Evolutionary conservation across 1,284 basidiomycete genomes (phyloP).

Genomic region (Cutaneotrichosporon cyanovorans): DNA sequence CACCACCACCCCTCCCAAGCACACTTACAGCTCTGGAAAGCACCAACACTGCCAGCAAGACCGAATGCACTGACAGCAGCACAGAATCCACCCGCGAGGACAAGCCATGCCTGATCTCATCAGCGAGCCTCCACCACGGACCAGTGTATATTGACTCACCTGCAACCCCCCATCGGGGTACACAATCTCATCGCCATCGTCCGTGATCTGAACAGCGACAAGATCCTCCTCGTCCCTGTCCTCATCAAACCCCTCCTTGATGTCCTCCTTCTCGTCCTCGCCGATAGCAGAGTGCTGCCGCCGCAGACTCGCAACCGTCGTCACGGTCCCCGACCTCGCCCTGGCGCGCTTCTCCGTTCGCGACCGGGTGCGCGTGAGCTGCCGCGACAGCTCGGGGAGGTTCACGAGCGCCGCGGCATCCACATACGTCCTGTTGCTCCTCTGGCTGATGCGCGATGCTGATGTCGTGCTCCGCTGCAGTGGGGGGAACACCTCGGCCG

Average conservation of each 20-base stretch:
- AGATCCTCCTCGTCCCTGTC: constrained; percentile 12
- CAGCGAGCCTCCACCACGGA: not conserved
- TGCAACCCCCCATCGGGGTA: constrained; percentile 24
- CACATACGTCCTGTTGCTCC: constrained; percentile 14
- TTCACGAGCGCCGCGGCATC: constrained; percentile 12
- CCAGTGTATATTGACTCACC: constrained; percentile 1
- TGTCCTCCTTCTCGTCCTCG: constrained; percentile 4
- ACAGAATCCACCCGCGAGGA: constrained; percentile 27
- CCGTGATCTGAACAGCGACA: constrained; percentile 18
- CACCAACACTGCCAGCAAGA: constrained; percentile 28
- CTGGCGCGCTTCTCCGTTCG: constrained; percentile 11
- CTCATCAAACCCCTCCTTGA: not conserved
- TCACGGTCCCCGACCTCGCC: constrained; percentile 9
- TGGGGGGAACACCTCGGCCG: too few species aligned
- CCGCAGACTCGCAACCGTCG: constrained; percentile 6
- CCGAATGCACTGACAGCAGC: constrained; percentile 37
- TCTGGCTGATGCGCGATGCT: constrained; percentile 12
- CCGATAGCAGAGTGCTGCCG: constrained; percentile 1
- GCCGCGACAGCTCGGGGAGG: constrained; percentile 7
- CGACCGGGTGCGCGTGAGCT: constrained; percentile 14
- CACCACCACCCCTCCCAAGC: too few species aligned
- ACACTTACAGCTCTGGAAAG: constrained; percentile 26
- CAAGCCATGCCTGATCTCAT: constrained; percentile 23
- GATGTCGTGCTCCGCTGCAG: constrained; percentile 3
- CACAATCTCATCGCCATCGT: constrained; percentile 15